phyloP scores from a whole-genome alignment of 148 eudicot species.

The Fallopia convolvulus region DNA sequence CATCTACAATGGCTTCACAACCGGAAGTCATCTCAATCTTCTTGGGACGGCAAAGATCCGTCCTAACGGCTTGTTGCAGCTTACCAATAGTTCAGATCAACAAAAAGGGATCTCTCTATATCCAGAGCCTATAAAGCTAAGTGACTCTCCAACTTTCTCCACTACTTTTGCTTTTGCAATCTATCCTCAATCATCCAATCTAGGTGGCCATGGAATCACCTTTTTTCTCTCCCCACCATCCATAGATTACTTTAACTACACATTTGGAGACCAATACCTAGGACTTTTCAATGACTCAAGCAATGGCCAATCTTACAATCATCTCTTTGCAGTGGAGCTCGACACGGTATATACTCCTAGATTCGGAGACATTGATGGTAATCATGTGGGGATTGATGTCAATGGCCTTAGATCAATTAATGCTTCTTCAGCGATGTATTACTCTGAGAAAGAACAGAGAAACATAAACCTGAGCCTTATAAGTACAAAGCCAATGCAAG shows the following conservation, averaged over 20 bases:
- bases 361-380: constrained; percentile 1
- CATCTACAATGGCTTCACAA: constrained; percentile 16
- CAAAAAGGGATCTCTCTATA: background rate
- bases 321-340: constrained; percentile 2
- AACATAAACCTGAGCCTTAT: background rate
- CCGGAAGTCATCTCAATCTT: constrained; percentile 1
- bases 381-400: constrained; percentile 3
- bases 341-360: background rate
- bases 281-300: background rate
- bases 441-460: background rate
- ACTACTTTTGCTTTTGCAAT: constrained; percentile 6
- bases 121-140: background rate
- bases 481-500: constrained; percentile 4
- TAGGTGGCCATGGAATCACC: background rate
- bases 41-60: constrained; percentile 4
- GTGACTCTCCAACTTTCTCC: background rate
- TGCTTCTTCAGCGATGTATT: background rate
- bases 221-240: constrained; percentile 9
- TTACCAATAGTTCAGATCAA: background rate
- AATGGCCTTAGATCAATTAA: background rate
- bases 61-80: constrained; percentile 2
- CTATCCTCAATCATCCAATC: background rate
- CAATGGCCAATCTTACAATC: background rate
- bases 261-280: background rate
- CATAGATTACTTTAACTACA: background rate